These are phyloP conservation scores for Corinectria fuckeliana DNA, from an alignment of 2,329 filamentous ascomycete genomes.

Conservation along the genomic window DNA sequence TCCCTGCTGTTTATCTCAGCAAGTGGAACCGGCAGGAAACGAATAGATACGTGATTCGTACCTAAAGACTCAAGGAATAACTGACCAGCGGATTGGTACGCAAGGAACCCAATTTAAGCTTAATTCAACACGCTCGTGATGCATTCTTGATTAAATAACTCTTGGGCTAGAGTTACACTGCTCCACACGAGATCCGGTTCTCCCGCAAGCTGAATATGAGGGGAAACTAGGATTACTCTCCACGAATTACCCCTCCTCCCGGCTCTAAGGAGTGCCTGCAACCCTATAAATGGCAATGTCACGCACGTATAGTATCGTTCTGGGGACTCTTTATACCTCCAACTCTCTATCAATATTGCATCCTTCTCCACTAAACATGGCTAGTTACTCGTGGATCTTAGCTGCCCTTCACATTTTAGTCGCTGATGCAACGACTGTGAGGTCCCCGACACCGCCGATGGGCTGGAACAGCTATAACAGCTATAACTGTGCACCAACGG, in stretches of 20 bases:
- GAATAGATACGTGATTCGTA: no score
- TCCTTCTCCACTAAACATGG: neutral
- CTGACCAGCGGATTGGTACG: neutral
- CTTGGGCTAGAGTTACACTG: neutral
- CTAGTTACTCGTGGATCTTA: constrained; percentile 2
- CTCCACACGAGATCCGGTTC: neutral
- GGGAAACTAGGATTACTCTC: neutral
- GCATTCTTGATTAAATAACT: neutral
- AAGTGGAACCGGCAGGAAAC: no score
- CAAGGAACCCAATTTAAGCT: neutral
- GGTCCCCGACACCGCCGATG: constrained; percentile 49
- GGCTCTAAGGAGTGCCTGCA: neutral
- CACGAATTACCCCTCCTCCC: neutral
- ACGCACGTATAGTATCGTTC: neutral
- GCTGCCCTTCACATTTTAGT: neutral
- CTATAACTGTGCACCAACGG: constrained; percentile 27
- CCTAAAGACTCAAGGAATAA: neutral
- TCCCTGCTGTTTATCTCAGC: no score
- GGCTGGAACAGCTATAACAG: constrained; percentile 68
- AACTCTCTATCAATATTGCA: neutral
- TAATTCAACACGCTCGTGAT: neutral
- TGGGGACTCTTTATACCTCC: neutral
- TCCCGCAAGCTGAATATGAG: neutral
- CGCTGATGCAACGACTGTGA: constrained; percentile 14
- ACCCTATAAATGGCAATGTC: neutral